A percentile compares a stretch with the other conserved stretches of the same genome.
Conservation (phyloP, 2,329 filamentous ascomycete species). For the Fusarium keratoplasticum region DNA sequence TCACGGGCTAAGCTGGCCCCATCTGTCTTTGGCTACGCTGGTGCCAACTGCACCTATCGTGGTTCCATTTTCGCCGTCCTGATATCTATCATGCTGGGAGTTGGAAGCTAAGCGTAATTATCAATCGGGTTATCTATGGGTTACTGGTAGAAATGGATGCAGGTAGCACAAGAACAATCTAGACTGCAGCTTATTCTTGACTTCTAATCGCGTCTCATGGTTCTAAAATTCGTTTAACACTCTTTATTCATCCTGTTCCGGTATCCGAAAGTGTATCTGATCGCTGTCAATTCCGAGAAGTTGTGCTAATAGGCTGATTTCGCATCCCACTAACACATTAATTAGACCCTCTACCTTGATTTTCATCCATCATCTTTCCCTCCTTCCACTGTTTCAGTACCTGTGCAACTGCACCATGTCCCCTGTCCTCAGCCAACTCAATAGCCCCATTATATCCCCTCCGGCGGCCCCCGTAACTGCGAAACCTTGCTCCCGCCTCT, state of each 20-base stretch:
- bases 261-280: background rate
- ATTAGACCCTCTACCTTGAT: background rate
- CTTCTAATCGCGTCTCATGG: background rate
- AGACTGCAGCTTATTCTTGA: background rate
- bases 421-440: background rate
- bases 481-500: background rate
- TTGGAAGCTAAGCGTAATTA: background rate
- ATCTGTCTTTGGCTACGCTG: constrained; percentile 9
- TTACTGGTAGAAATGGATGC: background rate
- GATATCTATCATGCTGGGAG: background rate
- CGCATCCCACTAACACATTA: too few species aligned
- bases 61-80: background rate
- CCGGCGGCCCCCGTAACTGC: background rate
- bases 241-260: background rate
- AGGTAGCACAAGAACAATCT: background rate
- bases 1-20: constrained; percentile 1
- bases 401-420: background rate
- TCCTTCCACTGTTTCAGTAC: background rate
- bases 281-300: too few species aligned
- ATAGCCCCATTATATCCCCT: background rate
- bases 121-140: background rate
- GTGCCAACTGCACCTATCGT: background rate
- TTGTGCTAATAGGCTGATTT: too few species aligned
- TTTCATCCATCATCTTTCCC: background rate
- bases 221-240: background rate